Percentiles rank a stretch among this genome's conserved stretches.
Conservation (phyloP, 1,284 basidiomycete genomes). For the Microbotryum silenes-acaulis region DNA sequence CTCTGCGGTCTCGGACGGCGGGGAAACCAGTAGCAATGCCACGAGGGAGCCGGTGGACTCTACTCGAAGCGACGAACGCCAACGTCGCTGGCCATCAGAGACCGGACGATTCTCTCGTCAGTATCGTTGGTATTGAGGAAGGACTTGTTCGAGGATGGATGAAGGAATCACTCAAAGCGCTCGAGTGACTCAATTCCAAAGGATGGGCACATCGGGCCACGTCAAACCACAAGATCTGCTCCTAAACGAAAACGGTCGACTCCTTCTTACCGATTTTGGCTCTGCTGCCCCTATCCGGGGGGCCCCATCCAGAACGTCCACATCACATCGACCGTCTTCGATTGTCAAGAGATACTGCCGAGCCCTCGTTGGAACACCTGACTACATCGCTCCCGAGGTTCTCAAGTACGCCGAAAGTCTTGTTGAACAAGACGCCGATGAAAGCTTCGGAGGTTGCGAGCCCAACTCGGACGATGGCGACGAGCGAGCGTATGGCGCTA, state of each 20-base stretch:
- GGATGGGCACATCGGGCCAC: slow-evolving; percentile 83
- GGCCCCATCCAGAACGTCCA: not conserved
- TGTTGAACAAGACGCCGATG: no score
- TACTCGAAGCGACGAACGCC: slow-evolving; percentile 45
- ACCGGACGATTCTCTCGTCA: not conserved
- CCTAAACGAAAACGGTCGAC: slow-evolving; percentile 52
- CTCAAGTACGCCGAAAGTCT: no score
- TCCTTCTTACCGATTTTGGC: slow-evolving; percentile 82
- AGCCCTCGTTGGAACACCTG: slow-evolving; percentile 80
- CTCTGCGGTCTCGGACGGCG: no score
- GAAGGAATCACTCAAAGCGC: slow-evolving; percentile 66
- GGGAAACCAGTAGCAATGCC: no score
- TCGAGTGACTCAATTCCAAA: slow-evolving; percentile 76
- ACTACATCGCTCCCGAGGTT: slow-evolving; percentile 95
- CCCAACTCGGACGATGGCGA: no score
- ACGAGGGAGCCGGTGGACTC: no score
- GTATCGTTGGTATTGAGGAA: slow-evolving; percentile 47
- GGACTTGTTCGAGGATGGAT: slow-evolving; percentile 71
- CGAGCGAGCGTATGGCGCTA: no score
- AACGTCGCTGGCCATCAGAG: not conserved
- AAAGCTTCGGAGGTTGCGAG: no score
- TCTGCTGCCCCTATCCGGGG: slow-evolving; percentile 62
- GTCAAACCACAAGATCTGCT: slow-evolving; percentile 92
- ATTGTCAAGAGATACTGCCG: slow-evolving; percentile 51
- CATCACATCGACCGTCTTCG: slow-evolving; percentile 45